Evolutionary conservation across 2,329 filamentous ascomycete species (phyloP).

Genomic region (Trichoderma sp.): DNA sequence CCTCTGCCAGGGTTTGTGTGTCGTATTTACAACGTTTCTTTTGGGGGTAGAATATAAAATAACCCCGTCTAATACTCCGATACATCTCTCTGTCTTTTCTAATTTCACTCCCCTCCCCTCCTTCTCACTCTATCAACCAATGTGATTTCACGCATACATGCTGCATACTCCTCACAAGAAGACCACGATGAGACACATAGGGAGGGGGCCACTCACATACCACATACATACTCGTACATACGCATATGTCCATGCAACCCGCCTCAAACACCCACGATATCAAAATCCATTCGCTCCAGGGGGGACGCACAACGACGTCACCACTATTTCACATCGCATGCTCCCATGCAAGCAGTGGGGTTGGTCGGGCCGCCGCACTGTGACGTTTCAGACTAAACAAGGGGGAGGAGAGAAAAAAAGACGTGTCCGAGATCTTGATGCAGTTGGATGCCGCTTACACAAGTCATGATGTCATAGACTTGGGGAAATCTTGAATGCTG

Average conservation of each 20-base stretch:
- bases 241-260: not conserved
- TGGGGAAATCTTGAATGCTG: not conserved
- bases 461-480: not conserved
- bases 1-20: too few relatives aligned
- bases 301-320: slow-evolving; percentile 12
- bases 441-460: not conserved
- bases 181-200: not conserved
- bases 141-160: not conserved
- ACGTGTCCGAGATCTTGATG: not conserved
- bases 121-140: not conserved
- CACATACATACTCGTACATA: not conserved
- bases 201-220: not conserved
- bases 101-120: not conserved
- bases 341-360: not conserved
- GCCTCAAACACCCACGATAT: not conserved
- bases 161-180: not conserved
- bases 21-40: too few relatives aligned
- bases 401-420: not conserved
- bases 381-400: slow-evolving; percentile 3
- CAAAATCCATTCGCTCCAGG: not conserved
- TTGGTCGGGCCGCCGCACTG: not conserved
- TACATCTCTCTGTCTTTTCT: not conserved
- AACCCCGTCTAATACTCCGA: not conserved
- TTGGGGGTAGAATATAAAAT: not conserved
- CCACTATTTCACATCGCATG: not conserved